Evolutionary conservation across 192 early-diverging fungal species (phyloP), one percentile per base, ranked within the genome.

Genomic region (Backusella luteola): DNA sequence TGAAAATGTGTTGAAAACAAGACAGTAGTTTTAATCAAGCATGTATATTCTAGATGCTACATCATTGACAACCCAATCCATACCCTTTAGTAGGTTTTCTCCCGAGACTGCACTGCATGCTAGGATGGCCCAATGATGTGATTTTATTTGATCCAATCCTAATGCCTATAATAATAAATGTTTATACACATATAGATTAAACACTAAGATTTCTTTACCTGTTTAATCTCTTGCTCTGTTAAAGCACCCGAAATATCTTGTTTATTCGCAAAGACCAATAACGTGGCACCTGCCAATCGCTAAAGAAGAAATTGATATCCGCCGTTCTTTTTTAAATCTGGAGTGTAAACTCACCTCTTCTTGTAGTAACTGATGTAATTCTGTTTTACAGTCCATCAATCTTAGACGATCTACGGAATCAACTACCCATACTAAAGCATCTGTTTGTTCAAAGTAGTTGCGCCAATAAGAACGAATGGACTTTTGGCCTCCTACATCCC

Each of bases 371-470:
- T 84, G 79, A 6, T 86, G 68, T 19, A 99, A 79, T 83, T 99
- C 98, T 23, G 82, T 71, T 44, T 84, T 88, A 77, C 96, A 98
- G 75, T 94, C 93, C 34, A 90, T 84, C 76, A 98, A 84, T 17
- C 98, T 83, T 39, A 90, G 81, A 59, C 92, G 77, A 81, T 99
- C 98, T 14, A 94, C 95, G 42, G 94, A 93, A 77, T 99, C 98
- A 15, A 99, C 96, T 0, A 99, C 98, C 97, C 97, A 99, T 29
- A 98, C 92, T 15, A 99, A 81, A 0, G 93, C 98, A 76, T 99
- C 98, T 0, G 98, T 99, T 71, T 97, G 94, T 80, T 99, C 98
- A 91, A 99, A 99, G 77, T 99, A 99, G 87, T 99, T 99, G 36
- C 97, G 85, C 98, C 98, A 99, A 82, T 98, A 99, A 5, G 95